Base-by-base conservation (phyloP, 108 stramenopile genomes). In the Nitzschia inconspicua region DNA sequence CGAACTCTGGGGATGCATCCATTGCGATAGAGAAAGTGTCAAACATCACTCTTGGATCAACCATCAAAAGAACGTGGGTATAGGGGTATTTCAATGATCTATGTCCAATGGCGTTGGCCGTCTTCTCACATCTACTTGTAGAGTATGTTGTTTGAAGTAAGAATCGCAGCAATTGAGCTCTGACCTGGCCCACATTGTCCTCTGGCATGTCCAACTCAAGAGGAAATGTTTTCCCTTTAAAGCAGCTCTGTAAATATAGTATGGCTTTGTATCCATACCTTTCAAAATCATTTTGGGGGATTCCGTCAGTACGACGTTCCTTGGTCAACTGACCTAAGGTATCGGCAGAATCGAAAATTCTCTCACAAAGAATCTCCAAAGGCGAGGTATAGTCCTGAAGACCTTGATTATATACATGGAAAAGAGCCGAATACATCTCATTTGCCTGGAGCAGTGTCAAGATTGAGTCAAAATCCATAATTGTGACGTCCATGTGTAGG, bases 381-480 rank as follows among this genome's bases (percentile, higher is more conserved):
- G 95, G 90, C 24, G 84, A 65, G 11, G 76, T 65, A 53, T 68
- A 91, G 54, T 96, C 93, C 36, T 88, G 73, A 16, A 89, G 68
- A 0, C 93, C 93, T 32, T 70, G 80, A 34, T 78, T 85, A 65
- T 83, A 91, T 6, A 93, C 84, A 53, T 86, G 82, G 46, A 91
- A 72, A 18, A 94, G 60, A 18, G 91, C 90, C 13, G 91, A 79
- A 57, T 83, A 85, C 64, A 96, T 79, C 7, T 76, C 70, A 73
- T 93, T 91, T 56, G 69, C 75, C 39, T 68, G 54, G 14, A 96
- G 80, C 43, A 96, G 65, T 14, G 74, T 49, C 18, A 89, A 44
- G 53, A 86, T 86, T 10, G 81, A 68, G 73, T 93, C 87, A 57
- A 94, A 90, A 60, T 94, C 95, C 84, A 96, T 81, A 19, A 89